Base-by-base conservation (phyloP, 2,329 filamentous ascomycete genomes). In the Madurella fahalii region DNA sequence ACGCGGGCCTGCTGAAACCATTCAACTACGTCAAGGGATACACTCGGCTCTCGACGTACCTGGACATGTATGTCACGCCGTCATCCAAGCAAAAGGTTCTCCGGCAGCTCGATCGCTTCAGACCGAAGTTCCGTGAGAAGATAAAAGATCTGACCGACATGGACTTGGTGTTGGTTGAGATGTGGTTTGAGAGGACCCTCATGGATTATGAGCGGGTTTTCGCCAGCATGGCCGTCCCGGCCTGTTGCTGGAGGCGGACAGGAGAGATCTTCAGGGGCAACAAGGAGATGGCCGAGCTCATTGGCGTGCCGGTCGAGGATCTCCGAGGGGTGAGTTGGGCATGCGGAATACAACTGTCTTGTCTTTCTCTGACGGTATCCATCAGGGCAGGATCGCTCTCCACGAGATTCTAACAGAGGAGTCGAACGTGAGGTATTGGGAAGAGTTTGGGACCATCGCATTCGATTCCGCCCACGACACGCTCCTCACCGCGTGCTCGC, bases 21-120 rank as follows among this genome's bases (percentile, higher is more conserved):
- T 99, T 99, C 79, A 97, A 97, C 74, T 99, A 99, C 71, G 90
- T 97, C 64, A 95, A 95, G 67, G 94, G 94, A 12, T 99, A 99
- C 70, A 87, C 90, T 11, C 83, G 91, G 32, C 77, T 99, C 46
- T 90, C 91, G 59, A 85, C 87, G 59, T 99, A 96, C 70, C 92
- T 99, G 79, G 91, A 96, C 66, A 84, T 85, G 56, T 86, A 97
- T 68, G 87, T 97, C 68, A 85, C 89, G 50, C 82, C 87, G 20
- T 77, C 82, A 15, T 94, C 89, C 17, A 91, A 94, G 58, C 87
- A 95, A 64, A 94, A 95, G 74, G 96, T 99, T 58, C 75, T 96
- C 43, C 85, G 90, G 57, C 93, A 96, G 67, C 81, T 99, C 42
- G 90, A 96, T 71, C 86, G 89, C 53, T 99, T 99, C 72, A 81